Evolutionary conservation across 176 grass and related monocot genomes (phyloP), one percentile per base, ranked within the genome.

Genomic region (Saccharum officinarum): DNA sequence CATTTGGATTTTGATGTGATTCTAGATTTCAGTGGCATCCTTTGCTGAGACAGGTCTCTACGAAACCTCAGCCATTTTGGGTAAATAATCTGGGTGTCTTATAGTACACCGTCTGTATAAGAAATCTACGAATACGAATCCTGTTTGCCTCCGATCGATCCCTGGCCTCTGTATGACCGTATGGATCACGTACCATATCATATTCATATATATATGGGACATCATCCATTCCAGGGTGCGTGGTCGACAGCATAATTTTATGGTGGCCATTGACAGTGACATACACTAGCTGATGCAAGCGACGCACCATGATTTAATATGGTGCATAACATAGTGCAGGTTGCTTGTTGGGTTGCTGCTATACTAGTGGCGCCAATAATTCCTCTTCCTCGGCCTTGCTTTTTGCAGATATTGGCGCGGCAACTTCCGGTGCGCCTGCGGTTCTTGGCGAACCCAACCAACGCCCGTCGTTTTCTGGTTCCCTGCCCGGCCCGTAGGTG

Each of bases 241-340:
- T 78, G 87, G 87, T 55, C 10, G 82, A 63, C 82, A 81, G 39
- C 77, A 86, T 86, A 78, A 46, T 63, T 77, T 64, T 69, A 10
- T 25, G 49, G 41, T 16, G 72, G 69, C 67, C 16, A 36, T 76
- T 70, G 41, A 63, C 50, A 6, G n/a, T 33, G 62, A 61, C 38
- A 30, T 25, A 38, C 45, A 59, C 33, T 33, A 33, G 78, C 65
- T 80, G 78, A 80, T 47, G 38, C 62, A 76, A 76, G 70, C 76
- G 40, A 46, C 76, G 16, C 72, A 44, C 54, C 18, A 10, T 45
- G 57, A 26, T 28, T 39, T 14, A 44, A 30, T 47, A 49, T 68
- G 67, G 79, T 80, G 87, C 81, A 54, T 54, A 26, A 55, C 26
- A 34, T 76, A 38, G 18, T 77, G 50, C 30, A 55, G 18, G 73